Conservation (phyloP, 805 yeast genomes). For the Saturnispora sekii region DNA sequence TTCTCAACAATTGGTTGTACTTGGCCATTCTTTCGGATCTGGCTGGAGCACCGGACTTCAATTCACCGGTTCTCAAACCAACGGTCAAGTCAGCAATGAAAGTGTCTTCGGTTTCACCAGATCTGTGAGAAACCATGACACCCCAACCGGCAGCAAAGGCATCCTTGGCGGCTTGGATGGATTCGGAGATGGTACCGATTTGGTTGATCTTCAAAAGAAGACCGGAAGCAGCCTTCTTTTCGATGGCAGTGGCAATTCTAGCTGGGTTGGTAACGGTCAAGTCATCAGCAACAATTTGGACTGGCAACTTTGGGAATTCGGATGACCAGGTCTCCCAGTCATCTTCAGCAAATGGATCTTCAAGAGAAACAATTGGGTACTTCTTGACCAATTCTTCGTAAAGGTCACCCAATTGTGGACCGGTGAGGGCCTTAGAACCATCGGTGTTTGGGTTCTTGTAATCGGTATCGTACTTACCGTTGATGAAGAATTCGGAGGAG, state of each 20-base stretch:
- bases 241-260: conserved; percentile 92
- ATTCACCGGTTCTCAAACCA: conserved; percentile 97
- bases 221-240: conserved; percentile 91
- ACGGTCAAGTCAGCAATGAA: conserved; percentile 96
- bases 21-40: conserved; percentile 99
- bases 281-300: conserved; percentile 96
- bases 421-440: conserved; percentile 82
- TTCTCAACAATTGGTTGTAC: conserved; percentile 96
- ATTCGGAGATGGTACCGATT: conserved; percentile 93
- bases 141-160: conserved; percentile 98
- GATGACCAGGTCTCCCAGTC: conserved; percentile 98
- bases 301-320: conserved; percentile 64
- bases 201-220: conserved; percentile 97
- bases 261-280: conserved; percentile 97
- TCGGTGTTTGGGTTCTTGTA: conserved; percentile 96
- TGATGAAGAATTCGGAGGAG: conserved; percentile 94
- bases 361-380: conserved; percentile 97
- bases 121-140: conserved; percentile 99
- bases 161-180: conserved; percentile 93
- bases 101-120: conserved; percentile 99
- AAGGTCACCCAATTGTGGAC: conserved; percentile 76
- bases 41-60: conserved; percentile 99
- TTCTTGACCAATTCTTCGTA: conserved; percentile 72
- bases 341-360: conserved; percentile 99
- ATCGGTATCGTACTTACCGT: conserved; percentile 95